Percentiles rank a stretch among this genome's conserved stretches.
These are phyloP conservation scores for Hypoxylon sp. DNA, from an alignment of 2,329 filamentous ascomycete genomes.

Conservation along the genomic window DNA sequence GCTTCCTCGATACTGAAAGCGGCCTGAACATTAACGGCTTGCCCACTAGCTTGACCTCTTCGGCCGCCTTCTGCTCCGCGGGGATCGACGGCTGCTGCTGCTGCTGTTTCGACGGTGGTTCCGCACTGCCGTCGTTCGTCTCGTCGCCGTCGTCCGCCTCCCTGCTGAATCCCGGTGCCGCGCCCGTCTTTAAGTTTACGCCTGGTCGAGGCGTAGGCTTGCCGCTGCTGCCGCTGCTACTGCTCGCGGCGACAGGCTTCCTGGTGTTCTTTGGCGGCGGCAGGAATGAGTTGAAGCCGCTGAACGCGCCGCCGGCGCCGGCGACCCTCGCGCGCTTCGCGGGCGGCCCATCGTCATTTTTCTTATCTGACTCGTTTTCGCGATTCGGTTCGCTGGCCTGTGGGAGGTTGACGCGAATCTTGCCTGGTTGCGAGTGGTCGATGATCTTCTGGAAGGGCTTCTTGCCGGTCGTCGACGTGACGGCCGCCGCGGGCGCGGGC, in stretches of 20 bases:
- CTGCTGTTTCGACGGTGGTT: slow-evolving; percentile 52
- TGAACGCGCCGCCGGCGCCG: slow-evolving; percentile 67
- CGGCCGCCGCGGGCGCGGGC: slow-evolving; percentile 3
- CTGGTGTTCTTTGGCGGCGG: slow-evolving; percentile 77
- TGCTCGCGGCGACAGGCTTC: slow-evolving; percentile 45
- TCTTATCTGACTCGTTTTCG: slow-evolving; percentile 49
- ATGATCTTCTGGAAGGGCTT: slow-evolving; percentile 80
- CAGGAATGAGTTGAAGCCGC: slow-evolving; percentile 85
- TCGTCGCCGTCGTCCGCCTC: slow-evolving; percentile 49
- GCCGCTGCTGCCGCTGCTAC: slow-evolving; percentile 38
- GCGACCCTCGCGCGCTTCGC: slow-evolving; percentile 73
- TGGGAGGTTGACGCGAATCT: slow-evolving; percentile 83
- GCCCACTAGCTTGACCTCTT: slow-evolving; percentile 73
- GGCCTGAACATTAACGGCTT: slow-evolving; percentile 90
- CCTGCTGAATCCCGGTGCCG: slow-evolving; percentile 81
- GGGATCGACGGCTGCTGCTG: slow-evolving; percentile 61
- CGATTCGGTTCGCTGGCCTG: slow-evolving; percentile 48
- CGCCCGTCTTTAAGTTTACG: slow-evolving; percentile 82
- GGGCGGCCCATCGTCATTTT: slow-evolving; percentile 69
- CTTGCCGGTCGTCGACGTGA: slow-evolving; percentile 52
- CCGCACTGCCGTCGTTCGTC: slow-evolving; percentile 35
- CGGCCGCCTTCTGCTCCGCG: slow-evolving; percentile 64
- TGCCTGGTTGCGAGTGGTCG: slow-evolving; percentile 80
- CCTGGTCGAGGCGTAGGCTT: slow-evolving; percentile 58
- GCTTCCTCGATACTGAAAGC: slow-evolving; percentile 80